Base-by-base conservation (phyloP, 495 filamentous ascomycete genomes). In the Patellaria atrata region DNA sequence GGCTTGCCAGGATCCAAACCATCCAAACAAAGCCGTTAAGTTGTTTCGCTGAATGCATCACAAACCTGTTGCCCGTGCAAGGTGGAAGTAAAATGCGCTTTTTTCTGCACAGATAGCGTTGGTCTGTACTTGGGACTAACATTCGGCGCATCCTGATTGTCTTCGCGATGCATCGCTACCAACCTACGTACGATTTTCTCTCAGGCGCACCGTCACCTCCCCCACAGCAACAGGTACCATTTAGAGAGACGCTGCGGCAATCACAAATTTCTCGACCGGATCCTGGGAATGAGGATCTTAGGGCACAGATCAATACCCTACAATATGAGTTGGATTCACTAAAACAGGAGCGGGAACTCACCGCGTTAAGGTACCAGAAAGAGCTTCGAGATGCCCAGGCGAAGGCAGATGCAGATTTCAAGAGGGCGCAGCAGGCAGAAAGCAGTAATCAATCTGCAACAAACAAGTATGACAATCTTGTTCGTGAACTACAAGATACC, bases 321-420 rank as follows among this genome's bases (percentile, higher is more conserved):
- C 68, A 65, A 35, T 82, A 80, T 58, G 79, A 82, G 43, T 50
- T 82, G 22, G 66, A 87, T 50, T 62, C 68, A 8, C 62, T 82
- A 41, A 85, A 83, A 43, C 82, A 93, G 35, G 89, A 94, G 52
- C 75, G 82, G 43, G 86, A 91, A 25, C 60, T 94, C 30, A 58
- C 73, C 33, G 67, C 64, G 2, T 57, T 94, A 8, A 71, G 78
- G 35, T 76, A 82, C 47, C 81, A 91, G 36, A 80, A 83, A 45
- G 85, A 94, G 45, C 52, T 91, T 14, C 68, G 84, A 27, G 80
- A 85, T 14, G 60, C 73, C 3, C 75, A 80, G 46, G 57, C 70
- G 18, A 80, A 75, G 43, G 73, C 75, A 10, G 85, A 94, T 44
- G 75, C 81, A 5, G 83, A 93, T 43, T 89, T 82, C 53, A 68